Base-by-base conservation (phyloP, 106 monocot species). In the Dendrobium chrysotoxum region DNA sequence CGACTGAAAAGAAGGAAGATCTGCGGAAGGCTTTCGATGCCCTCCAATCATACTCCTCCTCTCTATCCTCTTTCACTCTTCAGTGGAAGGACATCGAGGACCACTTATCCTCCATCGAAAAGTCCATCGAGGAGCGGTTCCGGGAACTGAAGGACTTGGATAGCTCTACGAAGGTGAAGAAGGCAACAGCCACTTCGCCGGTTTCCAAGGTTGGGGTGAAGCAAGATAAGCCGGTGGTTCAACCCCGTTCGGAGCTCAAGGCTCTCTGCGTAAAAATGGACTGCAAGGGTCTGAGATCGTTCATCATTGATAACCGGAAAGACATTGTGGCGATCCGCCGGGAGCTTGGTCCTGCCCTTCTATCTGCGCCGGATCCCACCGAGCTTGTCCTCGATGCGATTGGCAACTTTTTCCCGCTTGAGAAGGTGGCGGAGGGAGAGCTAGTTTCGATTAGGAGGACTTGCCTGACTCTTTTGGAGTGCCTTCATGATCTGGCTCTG, bases 61-160 rank as follows among this genome's bases (percentile, higher is more conserved):
- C 91, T 39, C 67, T 91, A 50, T 38, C 81, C 41, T 82, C 82
- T 35, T 88, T 91, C 82, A 80, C 79, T 61, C 84, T 91, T 38
- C 61, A 84, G 12, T 91, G 91, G 91, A 83, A 86, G 16, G 84
- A 91, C 70, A 79, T 91, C 58, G 91, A 91, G 7, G 77, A 80
- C 28, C 82, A 91, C 82, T 47, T 88, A 9, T 42, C 84, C 38
- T 81, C 86, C 85, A 67, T 88, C 70, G 53, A 86, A 4, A 28
- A 38, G 7, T 88, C 91, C 77, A 88, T 91, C 42, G 76, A 83
- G 39, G 75, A 65, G 28, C 84, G 91, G 0, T 83, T 91, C 84
- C 66, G 76, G 44, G 67, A 81, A 0, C 88, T 91, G 31, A 40
- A 82, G 44, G 78, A 83, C 44, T 82, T 78, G n/a, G 73, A 73